Evolutionary conservation across 2,329 filamentous ascomycete species (phyloP).

Genomic region (Fusarium buharicum): DNA sequence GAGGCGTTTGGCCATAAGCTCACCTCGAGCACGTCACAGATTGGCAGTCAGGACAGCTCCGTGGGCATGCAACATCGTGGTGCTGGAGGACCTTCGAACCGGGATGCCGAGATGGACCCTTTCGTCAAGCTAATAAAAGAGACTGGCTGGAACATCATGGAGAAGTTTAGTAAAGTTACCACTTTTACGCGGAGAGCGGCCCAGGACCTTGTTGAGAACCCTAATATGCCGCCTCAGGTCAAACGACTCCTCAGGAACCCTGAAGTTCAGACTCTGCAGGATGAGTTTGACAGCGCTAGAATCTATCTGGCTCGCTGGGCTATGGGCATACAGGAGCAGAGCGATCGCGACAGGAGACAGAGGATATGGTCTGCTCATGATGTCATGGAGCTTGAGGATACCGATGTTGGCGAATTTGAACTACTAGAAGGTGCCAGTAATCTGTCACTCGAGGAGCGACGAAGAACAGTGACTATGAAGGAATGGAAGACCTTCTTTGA

Average conservation of each 20-base stretch:
- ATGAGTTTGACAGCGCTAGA: conserved; percentile 96
- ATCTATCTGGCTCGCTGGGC: conserved; percentile 97
- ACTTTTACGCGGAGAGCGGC: conserved; percentile 94
- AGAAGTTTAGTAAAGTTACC: conserved; percentile 96
- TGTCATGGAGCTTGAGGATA: conserved; percentile 92
- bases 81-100: conserved; percentile 53
- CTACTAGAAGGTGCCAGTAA: conserved; percentile 83
- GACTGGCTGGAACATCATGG: conserved; percentile 94
- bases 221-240: conserved; percentile 88
- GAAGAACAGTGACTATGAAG: conserved; percentile 79
- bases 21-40: conserved; percentile 51
- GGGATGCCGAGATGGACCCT: conserved; percentile 87
- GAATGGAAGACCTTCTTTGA: conserved; percentile 97
- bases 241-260: conserved; percentile 86
- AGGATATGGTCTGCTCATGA: conserved; percentile 94
- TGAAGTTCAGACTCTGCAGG: conserved; percentile 93
- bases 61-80: conserved; percentile 43
- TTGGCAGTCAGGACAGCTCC: conserved; percentile 48
- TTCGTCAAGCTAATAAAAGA: conserved; percentile 94
- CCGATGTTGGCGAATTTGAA: conserved; percentile 95
- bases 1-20: conserved; percentile 78
- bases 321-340: conserved; percentile 98
- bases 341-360: conserved; percentile 85
- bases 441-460: conserved; percentile 78
- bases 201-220: conserved; percentile 91